Evolutionary conservation across 352 stramenopile genomes (phyloP).

Genomic region (Globisporangium rhizosaccharum): DNA sequence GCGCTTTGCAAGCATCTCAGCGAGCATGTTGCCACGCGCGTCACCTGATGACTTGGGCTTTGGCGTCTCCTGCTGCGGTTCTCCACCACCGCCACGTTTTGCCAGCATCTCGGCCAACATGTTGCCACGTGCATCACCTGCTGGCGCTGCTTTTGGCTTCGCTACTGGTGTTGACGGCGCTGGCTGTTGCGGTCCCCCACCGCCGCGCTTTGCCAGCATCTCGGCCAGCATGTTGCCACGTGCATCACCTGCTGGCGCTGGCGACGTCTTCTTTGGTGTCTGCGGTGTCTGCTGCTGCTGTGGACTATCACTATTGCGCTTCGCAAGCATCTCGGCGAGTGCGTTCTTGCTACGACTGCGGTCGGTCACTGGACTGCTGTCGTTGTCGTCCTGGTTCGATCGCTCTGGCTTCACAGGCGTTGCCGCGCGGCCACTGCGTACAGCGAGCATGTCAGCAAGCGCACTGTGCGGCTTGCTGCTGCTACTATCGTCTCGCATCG

Average conservation of each 20-base stretch:
- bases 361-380: conserved; percentile 11
- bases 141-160: background rate
- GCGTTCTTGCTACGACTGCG: conserved; percentile 3
- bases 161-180: background rate
- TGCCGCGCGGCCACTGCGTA: background rate
- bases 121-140: conserved; percentile 10
- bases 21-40: conserved; percentile 15
- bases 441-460: conserved; percentile 18
- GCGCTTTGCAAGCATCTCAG: conserved; percentile 23
- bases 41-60: background rate
- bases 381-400: conserved; percentile 18
- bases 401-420: background rate
- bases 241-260: background rate
- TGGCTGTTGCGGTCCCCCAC: background rate
- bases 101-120: conserved; percentile 28
- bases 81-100: conserved; percentile 9
- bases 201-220: conserved; percentile 24
- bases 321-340: conserved; percentile 16
- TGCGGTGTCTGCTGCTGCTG: background rate
- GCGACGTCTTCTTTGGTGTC: background rate
- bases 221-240: conserved; percentile 18
- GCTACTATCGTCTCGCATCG: conserved; percentile 6
- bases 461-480: conserved; percentile 14
- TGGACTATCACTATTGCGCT: background rate
- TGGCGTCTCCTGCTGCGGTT: background rate